phyloP scores from a whole-genome alignment of 345 rosid genomes.

The Melaleuca quinquenervia region DNA sequence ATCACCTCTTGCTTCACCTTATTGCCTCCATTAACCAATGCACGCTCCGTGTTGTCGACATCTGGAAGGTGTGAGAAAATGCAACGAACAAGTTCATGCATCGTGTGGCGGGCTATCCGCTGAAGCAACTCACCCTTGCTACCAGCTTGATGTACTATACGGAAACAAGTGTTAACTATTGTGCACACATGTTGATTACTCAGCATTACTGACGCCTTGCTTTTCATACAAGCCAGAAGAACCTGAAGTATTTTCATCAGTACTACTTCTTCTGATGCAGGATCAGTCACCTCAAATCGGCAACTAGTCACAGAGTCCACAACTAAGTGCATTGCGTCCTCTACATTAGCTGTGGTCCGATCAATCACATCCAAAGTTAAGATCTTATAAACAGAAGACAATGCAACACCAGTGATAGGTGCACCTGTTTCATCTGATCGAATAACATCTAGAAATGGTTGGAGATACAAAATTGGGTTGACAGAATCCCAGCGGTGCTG shows the following conservation, averaged over 20 bases:
- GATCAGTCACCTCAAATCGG: conserved; percentile 96
- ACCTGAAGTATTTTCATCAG: conserved; percentile 98
- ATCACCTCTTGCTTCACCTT: conserved; percentile 55
- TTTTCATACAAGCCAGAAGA: conserved; percentile 88
- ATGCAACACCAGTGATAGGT: conserved; percentile 81
- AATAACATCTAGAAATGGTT: conserved; percentile 87
- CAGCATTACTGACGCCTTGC: conserved; percentile 83
- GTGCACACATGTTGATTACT: conserved; percentile 97
- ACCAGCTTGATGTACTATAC: conserved; percentile 95
- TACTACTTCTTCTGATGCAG: conserved; percentile 96
- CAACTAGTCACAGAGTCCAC: conserved; percentile 98
- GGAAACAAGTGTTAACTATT: conserved; percentile 93
- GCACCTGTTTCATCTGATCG: conserved; percentile 94
- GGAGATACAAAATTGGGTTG: conserved; percentile 74
- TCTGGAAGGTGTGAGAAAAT: conserved; percentile 85
- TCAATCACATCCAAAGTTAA: conserved; percentile 70
- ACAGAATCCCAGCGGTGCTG: conserved; percentile 83
- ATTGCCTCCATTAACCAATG: conserved; percentile 64
- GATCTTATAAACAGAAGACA: conserved; percentile 87
- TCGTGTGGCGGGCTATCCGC: conserved; percentile 84
- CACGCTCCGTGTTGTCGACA: conserved; percentile 62
- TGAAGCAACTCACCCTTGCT: conserved; percentile 64
- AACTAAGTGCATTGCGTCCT: conserved; percentile 85
- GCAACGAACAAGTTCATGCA: conserved; percentile 89
- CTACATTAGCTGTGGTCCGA: conserved; percentile 66